Evolutionary conservation across 495 filamentous ascomycete species (phyloP), one percentile per base, ranked within the genome.

Genomic region (Annulohypoxylon stygium): DNA sequence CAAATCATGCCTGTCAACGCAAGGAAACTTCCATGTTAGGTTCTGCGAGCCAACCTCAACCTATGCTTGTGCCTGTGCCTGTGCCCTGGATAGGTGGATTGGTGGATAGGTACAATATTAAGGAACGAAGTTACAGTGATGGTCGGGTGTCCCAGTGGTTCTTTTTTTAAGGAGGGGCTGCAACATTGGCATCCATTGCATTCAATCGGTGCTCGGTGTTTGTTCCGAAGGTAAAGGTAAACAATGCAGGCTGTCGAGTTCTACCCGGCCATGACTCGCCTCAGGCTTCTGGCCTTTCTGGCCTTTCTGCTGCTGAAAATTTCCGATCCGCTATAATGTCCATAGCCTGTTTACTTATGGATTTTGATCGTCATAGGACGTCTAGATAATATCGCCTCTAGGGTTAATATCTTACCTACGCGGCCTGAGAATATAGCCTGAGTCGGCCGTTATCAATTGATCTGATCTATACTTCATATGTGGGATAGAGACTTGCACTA

Each of bases 1-100:
- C 66, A 61, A 70, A 65, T 67, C 66, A 70, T 67, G 57, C 61
- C 41, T 70, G 62, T 70, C 67, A 70, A 45, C 8, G 50, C 26
- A 48, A 53, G 58, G 58, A 43, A 65, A 63, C 26, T 43, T 41
- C 39, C 48, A 30, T 48, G 48, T 41, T 43, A 66, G 47, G 47
- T 41, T 66, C 53, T 60, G 37, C 37, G 23, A 53, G 55, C 18
- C 23, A 25, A 25, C 53, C 48, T 5, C 41, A n/a, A 2, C 51
- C 23, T 30, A 6, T 30, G 30, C 30, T 6, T 30, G 5, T 30
- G 5, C 30, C 30, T 30, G 30, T 30, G 30, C 30, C 30, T 30
- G 30, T 30, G 30, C 30, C 30, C 30, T 30, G 30, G 30, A 30
- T 30, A 30, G 30, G 30, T 30, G 30, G 30, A 30, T 30, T 4